Base-by-base conservation (phyloP, 805 yeast species). In the Peterozyma xylosa region DNA sequence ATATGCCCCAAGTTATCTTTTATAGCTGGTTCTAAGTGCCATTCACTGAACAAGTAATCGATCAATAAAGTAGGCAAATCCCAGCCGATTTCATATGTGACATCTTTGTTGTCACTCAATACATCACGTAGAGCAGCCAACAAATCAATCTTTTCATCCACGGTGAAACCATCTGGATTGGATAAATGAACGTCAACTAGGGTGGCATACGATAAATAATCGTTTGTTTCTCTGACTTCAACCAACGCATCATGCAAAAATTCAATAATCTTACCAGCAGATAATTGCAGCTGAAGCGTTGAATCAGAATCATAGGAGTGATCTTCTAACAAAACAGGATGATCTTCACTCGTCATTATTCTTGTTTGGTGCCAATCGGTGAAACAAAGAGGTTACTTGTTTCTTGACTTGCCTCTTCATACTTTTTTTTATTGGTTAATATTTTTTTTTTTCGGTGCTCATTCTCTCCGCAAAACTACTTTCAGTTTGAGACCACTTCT, bases 41-140 rank as follows among this genome's bases (percentile, higher is more conserved):
- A 53, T 11, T 61, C 62, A 7, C 55, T 43, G 10, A 66, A 66
- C n/a, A 82, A 57, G 57, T 72, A 85, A 9, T 69, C 68, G 38
- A 87, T 54, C 6, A 90, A 51, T 41, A 86, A 62, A 30, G 71
- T 73, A 1, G 96, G 96, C n/a, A 90, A 57, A 59, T 90, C 97
- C 97, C 97, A 90, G 2, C 95, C 96, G 48, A 89, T 78, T 51
- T 82, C 84, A 37, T 73, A 68, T 0, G 80, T 67, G 30, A 87
- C 60, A 10, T 70, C 71, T 14, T 70, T 66, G 55, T 83, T 59
- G 0, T 56, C 60, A 10, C 55, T 53, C 30, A 87, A 59, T 0
- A 78, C 63, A 0, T 62, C 65, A 10, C 61, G 51, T 11, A 89
- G 50, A 3, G 66, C 62, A 0, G 56, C 61, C 39, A 88, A 59